Evolutionary conservation across 345 rosid species (phyloP).

Genomic region (Streptanthus diversifolius): DNA sequence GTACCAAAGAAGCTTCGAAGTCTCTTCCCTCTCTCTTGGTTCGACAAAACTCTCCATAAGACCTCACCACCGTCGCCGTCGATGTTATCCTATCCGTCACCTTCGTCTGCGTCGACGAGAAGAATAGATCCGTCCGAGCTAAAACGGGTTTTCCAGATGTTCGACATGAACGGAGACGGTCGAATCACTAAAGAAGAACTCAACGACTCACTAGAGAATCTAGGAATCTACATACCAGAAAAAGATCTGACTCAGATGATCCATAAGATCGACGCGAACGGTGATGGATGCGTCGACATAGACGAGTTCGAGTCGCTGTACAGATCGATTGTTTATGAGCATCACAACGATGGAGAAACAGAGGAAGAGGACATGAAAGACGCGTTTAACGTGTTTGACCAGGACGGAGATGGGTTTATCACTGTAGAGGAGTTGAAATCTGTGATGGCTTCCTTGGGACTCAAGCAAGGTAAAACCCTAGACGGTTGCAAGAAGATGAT

Average conservation of each 20-base stretch:
- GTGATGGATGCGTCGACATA: slow-evolving; percentile 36
- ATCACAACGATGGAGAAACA: slow-evolving; percentile 30
- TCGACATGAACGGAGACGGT: slow-evolving; percentile 39
- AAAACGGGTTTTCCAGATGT: slow-evolving; percentile 34
- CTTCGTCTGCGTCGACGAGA: neutral
- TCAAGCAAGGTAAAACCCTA: slow-evolving; percentile 33
- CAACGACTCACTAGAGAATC: slow-evolving; percentile 36
- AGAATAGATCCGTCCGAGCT: slow-evolving; percentile 31
- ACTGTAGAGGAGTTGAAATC: slow-evolving; percentile 36
- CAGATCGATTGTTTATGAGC: slow-evolving; percentile 29
- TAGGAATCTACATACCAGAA: slow-evolving; percentile 38
- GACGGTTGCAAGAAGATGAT: slow-evolving; percentile 40
- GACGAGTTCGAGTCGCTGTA: slow-evolving; percentile 36
- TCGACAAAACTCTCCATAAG: slow-evolving; percentile 25
- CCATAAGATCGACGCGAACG: slow-evolving; percentile 29
- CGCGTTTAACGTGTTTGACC: slow-evolving; percentile 40
- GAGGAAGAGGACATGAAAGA: slow-evolving; percentile 43
- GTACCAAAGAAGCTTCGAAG: slow-evolving; percentile 28
- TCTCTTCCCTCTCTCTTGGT: slow-evolving; percentile 36
- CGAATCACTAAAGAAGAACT: slow-evolving; percentile 35
- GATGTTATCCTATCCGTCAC: slow-evolving; percentile 10
- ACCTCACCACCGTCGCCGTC: slow-evolving; percentile 12
- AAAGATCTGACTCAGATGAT: slow-evolving; percentile 35
- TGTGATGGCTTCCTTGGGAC: slow-evolving; percentile 36
- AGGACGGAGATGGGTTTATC: slow-evolving; percentile 37